Conservation (phyloP, 495 filamentous ascomycete genomes). For the Lophiotrema nucula region DNA sequence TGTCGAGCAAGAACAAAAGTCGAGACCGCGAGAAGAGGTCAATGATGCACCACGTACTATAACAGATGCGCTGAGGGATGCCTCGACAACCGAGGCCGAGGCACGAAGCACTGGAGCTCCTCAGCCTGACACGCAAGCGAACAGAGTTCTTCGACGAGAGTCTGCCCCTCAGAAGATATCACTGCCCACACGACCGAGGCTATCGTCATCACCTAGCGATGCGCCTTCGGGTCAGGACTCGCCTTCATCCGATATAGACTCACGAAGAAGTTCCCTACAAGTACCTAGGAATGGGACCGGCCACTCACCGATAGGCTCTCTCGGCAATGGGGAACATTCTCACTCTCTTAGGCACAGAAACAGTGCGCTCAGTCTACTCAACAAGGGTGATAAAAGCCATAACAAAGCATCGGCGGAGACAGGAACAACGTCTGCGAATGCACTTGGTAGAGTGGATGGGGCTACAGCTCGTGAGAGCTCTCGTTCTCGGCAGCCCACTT, state of each 20-base stretch:
- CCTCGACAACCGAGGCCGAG: conserved; percentile 82
- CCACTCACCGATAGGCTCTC: conserved; percentile 23
- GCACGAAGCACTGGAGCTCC: conserved; percentile 58
- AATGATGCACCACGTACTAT: conserved; percentile 57
- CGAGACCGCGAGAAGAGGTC: conserved; percentile 10
- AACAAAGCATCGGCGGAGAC: conserved; percentile 81
- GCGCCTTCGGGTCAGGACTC: conserved; percentile 11
- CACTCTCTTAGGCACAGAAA: conserved; percentile 55
- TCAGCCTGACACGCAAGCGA: conserved; percentile 49
- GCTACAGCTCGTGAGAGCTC: conserved; percentile 13
- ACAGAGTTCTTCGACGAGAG: conserved; percentile 39
- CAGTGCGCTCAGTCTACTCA: conserved; percentile 82
- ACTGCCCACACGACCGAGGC: conserved; percentile 35
- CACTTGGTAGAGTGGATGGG: conserved; percentile 79
- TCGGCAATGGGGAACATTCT: conserved; percentile 13
- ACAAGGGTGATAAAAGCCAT: conserved; percentile 66
- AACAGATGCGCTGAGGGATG: conserved; percentile 85
- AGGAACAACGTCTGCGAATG: conserved; percentile 74
- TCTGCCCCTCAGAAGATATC: conserved; percentile 2
- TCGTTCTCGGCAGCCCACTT: conserved; percentile 39
- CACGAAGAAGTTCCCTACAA: conserved; percentile 26
- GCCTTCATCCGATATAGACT: conserved; percentile 23
- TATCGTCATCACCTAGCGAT: conserved; percentile 46
- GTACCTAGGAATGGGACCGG: conserved; percentile 16
- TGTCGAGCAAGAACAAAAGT: conserved; percentile 43